Base-by-base conservation (phyloP, 2,329 filamentous ascomycete genomes). In the Aspergillus pseudotamarii region DNA sequence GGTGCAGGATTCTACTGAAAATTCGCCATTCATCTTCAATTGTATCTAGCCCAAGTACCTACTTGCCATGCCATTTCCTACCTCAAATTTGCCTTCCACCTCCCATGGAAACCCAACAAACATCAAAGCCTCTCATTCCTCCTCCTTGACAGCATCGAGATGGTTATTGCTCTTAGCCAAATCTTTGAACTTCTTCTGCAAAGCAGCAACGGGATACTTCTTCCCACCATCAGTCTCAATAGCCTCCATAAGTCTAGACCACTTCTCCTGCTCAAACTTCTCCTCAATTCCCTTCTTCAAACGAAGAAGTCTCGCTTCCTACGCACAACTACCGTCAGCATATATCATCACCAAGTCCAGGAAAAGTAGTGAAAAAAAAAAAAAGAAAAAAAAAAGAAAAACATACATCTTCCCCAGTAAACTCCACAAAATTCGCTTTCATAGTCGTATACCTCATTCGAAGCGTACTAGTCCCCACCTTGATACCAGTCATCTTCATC, bases 171-270 rank as follows among this genome's bases (percentile, higher is more conserved):
- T 72, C 63, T 74, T 70, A 67, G 71, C 73, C 43, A 80, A 57
- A 66, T 80, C 77, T 72, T 79, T 80, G 66, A 76, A 79, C 66
- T 78, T 76, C 64, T 79, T 76, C 70, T 76, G 73, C 28, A 81
- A 62, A 9, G 73, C 70, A 21, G 72, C 64, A 10, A 68, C 60
- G 41, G 77, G 68, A 59, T 80, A 81, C 30, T 69, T 70, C 16
- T 66, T 67, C 1, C 77, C 77, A 4, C 74, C 72, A 28, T 69
- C 69, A 9, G 67, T 64, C 26, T 69, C 69, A 59, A 81, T 70
- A 9, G 68, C 63, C 14, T 75, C 69, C 0, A 76, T 69, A 41
- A 82, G 76, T 41, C 73, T 64, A 10, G 66, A 62, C 80, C 79
- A 82, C 61, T 80, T 81, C 45, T 76, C 73, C 28, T 59, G 64